Evolutionary conservation across 345 rosid genomes (phyloP).

Genomic region (Iberis pinnata): DNA sequence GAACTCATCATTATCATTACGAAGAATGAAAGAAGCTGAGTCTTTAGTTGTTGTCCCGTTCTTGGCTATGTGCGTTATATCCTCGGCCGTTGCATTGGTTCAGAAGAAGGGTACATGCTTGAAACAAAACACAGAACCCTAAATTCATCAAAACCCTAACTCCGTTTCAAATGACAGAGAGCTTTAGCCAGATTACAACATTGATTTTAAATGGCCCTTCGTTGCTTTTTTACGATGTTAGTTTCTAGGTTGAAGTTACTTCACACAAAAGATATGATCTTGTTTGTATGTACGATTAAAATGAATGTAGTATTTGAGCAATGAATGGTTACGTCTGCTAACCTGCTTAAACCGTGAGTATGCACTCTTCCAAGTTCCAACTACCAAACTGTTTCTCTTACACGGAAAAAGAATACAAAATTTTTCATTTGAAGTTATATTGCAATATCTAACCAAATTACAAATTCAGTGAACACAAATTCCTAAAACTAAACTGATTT

Average conservation of each 20-base stretch:
- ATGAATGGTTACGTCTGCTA: too few species aligned
- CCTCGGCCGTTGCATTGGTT: slow-evolving; percentile 27
- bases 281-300: slow-evolving; percentile 18
- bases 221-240: neutral
- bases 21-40: slow-evolving; percentile 31
- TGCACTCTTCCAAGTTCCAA: too few species aligned
- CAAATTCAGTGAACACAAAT: too few species aligned
- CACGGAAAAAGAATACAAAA: too few species aligned
- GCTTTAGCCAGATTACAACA: neutral
- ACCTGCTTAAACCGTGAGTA: too few species aligned
- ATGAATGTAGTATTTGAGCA: neutral
- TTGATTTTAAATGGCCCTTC: neutral
- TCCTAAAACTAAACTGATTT: too few species aligned
- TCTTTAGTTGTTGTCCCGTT: slow-evolving; percentile 26
- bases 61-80: slow-evolving; percentile 32
- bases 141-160: too few species aligned
- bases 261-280: slow-evolving; percentile 1
- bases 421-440: too few species aligned
- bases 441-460: too few species aligned
- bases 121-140: slow-evolving; percentile 25
- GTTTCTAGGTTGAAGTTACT: slow-evolving; percentile 7
- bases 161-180: neutral
- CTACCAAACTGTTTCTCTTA: too few species aligned
- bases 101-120: slow-evolving; percentile 24
- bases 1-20: slow-evolving; percentile 27